Evolutionary conservation across 768 basidiomycete genomes (phyloP).

Genomic region (Amanita rubescens): DNA sequence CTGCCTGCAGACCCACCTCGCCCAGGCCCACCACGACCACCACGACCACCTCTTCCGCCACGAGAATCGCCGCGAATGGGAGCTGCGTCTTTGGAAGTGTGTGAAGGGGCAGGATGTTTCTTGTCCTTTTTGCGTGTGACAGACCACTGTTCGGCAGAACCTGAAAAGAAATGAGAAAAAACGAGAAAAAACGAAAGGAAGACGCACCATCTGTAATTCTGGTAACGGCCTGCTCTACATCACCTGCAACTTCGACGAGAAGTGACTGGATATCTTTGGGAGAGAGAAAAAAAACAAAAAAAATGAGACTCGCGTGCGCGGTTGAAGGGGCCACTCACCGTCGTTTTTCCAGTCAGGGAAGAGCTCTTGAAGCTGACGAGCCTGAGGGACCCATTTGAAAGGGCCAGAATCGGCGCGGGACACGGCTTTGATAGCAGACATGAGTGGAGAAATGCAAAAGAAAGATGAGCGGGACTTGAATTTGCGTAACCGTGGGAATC

Average conservation of each 20-base stretch:
- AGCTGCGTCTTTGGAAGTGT: slow-evolving; percentile 46
- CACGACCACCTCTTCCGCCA: slow-evolving; percentile 53
- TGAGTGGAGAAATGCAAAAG: slow-evolving; percentile 26
- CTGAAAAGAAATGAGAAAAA: slow-evolving; percentile 27
- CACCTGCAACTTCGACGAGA: slow-evolving; percentile 60
- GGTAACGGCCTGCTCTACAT: slow-evolving; percentile 61
- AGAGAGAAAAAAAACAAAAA: slow-evolving; percentile 12
- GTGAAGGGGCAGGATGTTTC: slow-evolving; percentile 39
- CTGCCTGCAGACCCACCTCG: slow-evolving; percentile 43
- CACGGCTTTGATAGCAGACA: slow-evolving; percentile 49
- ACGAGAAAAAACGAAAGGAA: slow-evolving; percentile 2
- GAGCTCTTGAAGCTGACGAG: slow-evolving; percentile 58
- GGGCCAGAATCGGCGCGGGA: slow-evolving; percentile 31
- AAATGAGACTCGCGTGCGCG: slow-evolving; percentile 19
- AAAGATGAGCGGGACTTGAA: neutral
- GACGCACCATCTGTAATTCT: slow-evolving; percentile 67
- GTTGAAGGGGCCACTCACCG: slow-evolving; percentile 32
- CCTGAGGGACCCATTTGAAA: slow-evolving; percentile 45
- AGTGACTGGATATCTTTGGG: slow-evolving; percentile 59
- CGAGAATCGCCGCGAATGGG: slow-evolving; percentile 47
- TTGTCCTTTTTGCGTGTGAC: slow-evolving; percentile 87
- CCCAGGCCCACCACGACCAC: slow-evolving; percentile 54
- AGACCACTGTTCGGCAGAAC: slow-evolving; percentile 73
- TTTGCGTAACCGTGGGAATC: slow-evolving; percentile 14
- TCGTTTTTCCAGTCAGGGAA: slow-evolving; percentile 68